Conservation (phyloP, 345 rosid species). For the Gossypium turneri region DNA sequence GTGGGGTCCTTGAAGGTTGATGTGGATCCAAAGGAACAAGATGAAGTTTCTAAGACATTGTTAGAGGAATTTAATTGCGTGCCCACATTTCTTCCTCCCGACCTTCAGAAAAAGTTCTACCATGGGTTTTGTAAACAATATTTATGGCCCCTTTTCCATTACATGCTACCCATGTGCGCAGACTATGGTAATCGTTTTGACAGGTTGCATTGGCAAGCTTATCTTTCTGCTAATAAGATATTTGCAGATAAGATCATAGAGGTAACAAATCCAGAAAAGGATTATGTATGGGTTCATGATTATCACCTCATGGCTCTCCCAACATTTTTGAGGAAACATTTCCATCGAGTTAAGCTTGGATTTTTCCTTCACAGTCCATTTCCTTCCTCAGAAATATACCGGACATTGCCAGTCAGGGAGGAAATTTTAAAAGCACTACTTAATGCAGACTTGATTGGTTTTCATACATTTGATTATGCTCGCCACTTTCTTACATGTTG, state of each 20-base stretch:
- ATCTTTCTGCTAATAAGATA: slow-evolving; percentile 36
- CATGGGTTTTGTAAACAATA: slow-evolving; percentile 48
- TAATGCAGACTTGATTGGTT: slow-evolving; percentile 42
- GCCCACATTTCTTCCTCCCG: slow-evolving; percentile 42
- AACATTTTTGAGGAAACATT: slow-evolving; percentile 36
- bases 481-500: slow-evolving; percentile 51
- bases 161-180: slow-evolving; percentile 39
- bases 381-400: slow-evolving; percentile 44
- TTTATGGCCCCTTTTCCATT: slow-evolving; percentile 43
- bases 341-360: slow-evolving; percentile 38
- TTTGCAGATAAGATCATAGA: slow-evolving; percentile 38
- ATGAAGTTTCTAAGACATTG: slow-evolving; percentile 33
- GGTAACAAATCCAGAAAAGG: slow-evolving; percentile 40
- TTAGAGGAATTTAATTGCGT: slow-evolving; percentile 38
- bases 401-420: slow-evolving; percentile 42
- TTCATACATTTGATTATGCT: slow-evolving; percentile 49
- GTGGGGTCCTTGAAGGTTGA: slow-evolving; percentile 37
- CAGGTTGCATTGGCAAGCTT: slow-evolving; percentile 40
- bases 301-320: slow-evolving; percentile 48
- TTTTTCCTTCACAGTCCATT: slow-evolving; percentile 48
- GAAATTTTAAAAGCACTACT: slow-evolving; percentile 40
- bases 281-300: slow-evolving; percentile 46
- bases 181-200: slow-evolving; percentile 36
- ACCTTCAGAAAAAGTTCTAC: slow-evolving; percentile 28
- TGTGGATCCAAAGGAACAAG: slow-evolving; percentile 34